Evolutionary conservation across 202 grass and related monocot genomes (phyloP), one percentile per base, ranked within the genome.

Genomic region (Panicum hallii): DNA sequence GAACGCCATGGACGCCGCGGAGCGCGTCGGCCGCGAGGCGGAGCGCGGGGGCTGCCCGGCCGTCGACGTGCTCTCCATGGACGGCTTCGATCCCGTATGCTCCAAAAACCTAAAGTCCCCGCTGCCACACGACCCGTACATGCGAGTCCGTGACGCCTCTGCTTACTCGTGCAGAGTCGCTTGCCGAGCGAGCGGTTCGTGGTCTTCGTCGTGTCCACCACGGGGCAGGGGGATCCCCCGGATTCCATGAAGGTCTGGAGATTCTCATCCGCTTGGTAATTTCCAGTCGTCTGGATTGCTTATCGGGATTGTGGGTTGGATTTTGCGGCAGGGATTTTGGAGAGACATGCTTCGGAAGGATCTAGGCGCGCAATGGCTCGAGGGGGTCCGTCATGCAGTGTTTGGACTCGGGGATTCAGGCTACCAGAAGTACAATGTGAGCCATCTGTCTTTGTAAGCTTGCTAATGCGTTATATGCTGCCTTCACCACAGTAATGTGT

Each of bases 391-490:
- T 19, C 89, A 91, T 85, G 88, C 93, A 20, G 96, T 99, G 40
- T 96, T 99, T 87, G 96, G 96, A 23, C 85, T 99, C 16, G 91
- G 96, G 7, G 96, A 99, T 88, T 99, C 93, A 22, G 93, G 96
- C 3, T 99, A 96, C 84, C 93, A 94, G 76, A 99, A 96, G 84
- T 96, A 96, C 82, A 96, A 96, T 85, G 93, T 94, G 77, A 87
- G 71, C 11, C 17, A 70, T 77, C 73, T 43, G 14, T 23, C 19
- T 47, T 14, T 17, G 26, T 53, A 16, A 74, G 17, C 46, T 72
- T 84, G 6, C 12, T 60, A 62, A 30, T 79, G 30, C 11, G 19
- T 40, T 53, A 11, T 73, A 62, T 81, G 16, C 8, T 61, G 22
- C 64, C 42, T 22, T 77, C 12, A 43, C 15, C 53, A 41, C 60